A percentile compares a stretch with the other conserved stretches of the same genome.
These are phyloP conservation scores for Amanita subjunquillea DNA, from an alignment of 768 basidiomycete species.

Conservation along the genomic window DNA sequence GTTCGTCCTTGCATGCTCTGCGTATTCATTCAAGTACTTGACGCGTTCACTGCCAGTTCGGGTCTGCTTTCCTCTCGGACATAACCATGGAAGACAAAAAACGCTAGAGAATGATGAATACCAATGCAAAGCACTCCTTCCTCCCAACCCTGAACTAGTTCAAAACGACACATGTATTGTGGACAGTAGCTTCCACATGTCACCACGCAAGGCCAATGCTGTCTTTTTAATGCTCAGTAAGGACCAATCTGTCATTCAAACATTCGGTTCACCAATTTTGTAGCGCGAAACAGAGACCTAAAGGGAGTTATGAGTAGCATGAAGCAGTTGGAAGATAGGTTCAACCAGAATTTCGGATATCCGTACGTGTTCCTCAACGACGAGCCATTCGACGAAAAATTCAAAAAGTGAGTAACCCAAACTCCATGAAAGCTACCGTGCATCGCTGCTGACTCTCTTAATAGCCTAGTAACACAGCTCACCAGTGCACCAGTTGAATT, in stretches of 20 bases:
- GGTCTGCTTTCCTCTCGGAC: not conserved
- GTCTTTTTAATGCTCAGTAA: not conserved
- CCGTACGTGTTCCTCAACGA: conserved; percentile 89
- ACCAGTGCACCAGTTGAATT: conserved; percentile 60
- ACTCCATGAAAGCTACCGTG: not conserved
- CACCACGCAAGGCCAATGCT: not conserved
- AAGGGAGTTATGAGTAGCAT: conserved; percentile 52
- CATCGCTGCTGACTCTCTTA: not conserved
- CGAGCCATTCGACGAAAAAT: conserved; percentile 55
- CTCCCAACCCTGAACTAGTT: not conserved
- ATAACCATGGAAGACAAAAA: not conserved
- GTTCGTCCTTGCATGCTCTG: not conserved
- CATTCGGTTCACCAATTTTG: not conserved
- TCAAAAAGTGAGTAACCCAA: conserved; percentile 44
- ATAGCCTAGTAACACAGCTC: conserved; percentile 42
- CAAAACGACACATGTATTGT: not conserved
- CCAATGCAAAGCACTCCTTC: not conserved
- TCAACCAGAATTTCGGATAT: conserved; percentile 81
- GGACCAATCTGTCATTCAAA: not conserved
- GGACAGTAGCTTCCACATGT: not conserved
- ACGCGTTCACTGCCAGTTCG: not conserved
- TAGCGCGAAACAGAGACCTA: conserved; percentile 53
- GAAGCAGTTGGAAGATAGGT: conserved; percentile 77
- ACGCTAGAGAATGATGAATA: not conserved
- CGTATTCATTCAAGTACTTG: not conserved